Conservation (phyloP, 2,329 filamentous ascomycete species). For the Leptodontidium sp. region DNA sequence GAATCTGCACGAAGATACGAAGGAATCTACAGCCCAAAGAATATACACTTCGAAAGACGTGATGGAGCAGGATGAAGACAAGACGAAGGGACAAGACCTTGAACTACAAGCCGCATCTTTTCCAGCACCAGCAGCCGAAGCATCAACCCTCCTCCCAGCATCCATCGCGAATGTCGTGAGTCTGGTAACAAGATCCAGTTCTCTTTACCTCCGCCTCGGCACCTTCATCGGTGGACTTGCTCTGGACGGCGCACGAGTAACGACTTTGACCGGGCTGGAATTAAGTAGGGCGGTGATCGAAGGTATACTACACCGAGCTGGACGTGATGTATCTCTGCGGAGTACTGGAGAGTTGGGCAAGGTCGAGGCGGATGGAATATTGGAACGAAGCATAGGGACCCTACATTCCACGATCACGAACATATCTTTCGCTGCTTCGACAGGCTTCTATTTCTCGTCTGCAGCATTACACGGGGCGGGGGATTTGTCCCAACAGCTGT, state of each 20-base stretch:
- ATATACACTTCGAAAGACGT: conserved; percentile 14
- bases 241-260: conserved; percentile 49
- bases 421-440: conserved; percentile 67
- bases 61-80: conserved; percentile 42
- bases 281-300: conserved; percentile 50
- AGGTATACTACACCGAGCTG: conserved; percentile 48
- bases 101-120: conserved; percentile 4
- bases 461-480: conserved; percentile 63
- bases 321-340: conserved; percentile 46
- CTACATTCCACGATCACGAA: conserved; percentile 65
- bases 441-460: conserved; percentile 65
- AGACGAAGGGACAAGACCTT: conserved; percentile 25
- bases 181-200: conserved; percentile 66
- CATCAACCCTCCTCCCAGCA: conserved; percentile 62
- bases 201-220: conserved; percentile 54
- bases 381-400: conserved; percentile 63
- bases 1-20: neutral
- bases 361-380: conserved; percentile 62
- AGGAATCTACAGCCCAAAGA: neutral
- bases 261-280: conserved; percentile 50
- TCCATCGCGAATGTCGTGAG: conserved; percentile 67
- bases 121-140: conserved; percentile 9
- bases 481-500: conserved; percentile 63
- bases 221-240: conserved; percentile 49
- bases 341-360: conserved; percentile 53